Evolutionary conservation across 2,329 filamentous ascomycete species (phyloP).

Genomic region (Fusarium caatingaense): DNA sequence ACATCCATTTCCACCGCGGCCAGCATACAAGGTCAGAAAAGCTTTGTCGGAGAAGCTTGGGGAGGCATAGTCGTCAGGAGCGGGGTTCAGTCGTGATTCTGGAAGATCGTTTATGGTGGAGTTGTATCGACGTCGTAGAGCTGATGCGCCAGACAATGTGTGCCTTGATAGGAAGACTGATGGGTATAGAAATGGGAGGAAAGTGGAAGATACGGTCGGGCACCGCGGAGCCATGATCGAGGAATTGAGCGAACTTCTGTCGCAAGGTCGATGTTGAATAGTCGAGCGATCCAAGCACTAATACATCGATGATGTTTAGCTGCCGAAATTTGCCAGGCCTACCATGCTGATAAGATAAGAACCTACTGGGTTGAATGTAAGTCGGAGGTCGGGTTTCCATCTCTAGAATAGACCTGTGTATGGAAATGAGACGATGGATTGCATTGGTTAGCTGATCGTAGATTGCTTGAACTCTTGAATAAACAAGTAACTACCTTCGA

Average conservation of each 20-base stretch:
- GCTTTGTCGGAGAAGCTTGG: constrained; percentile 91
- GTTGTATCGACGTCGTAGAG: constrained; percentile 41
- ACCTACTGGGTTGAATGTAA: background rate
- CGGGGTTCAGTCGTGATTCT: constrained; percentile 77
- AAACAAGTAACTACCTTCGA: background rate
- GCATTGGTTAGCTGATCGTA: background rate
- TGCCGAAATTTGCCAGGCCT: constrained; percentile 26
- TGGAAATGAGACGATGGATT: background rate
- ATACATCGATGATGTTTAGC: constrained; percentile 12
- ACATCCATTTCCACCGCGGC: constrained; percentile 88
- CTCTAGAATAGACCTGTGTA: background rate
- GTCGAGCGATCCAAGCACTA: background rate
- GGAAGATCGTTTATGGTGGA: constrained; percentile 54
- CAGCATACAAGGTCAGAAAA: constrained; percentile 79
- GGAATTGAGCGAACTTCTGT: constrained; percentile 12
- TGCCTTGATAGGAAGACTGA: constrained; percentile 51
- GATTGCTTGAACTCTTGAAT: background rate
- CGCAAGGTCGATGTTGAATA: constrained; percentile 5
- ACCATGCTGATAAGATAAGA: constrained; percentile 41
- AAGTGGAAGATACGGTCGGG: constrained; percentile 37
- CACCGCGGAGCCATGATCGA: constrained; percentile 47
- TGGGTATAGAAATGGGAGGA: constrained; percentile 62
- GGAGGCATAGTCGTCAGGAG: constrained; percentile 84
- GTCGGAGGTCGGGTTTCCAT: background rate
- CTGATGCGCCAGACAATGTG: constrained; percentile 14